Conservation (phyloP, 2,329 filamentous ascomycete genomes). For the Ilyonectria destructans region DNA sequence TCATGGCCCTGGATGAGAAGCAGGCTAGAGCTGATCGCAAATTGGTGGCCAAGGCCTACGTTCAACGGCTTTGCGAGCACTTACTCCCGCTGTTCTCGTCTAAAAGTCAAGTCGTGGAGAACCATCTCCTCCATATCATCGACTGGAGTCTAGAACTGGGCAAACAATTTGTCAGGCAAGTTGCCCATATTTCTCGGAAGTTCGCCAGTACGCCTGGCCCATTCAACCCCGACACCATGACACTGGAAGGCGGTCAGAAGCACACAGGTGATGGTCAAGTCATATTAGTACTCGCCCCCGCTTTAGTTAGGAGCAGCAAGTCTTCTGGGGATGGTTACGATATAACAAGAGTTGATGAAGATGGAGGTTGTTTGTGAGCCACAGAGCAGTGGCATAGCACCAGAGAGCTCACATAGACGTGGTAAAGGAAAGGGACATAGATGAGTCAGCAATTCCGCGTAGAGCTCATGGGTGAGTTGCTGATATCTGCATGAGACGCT, state of each 20-base stretch:
- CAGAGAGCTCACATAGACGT: too few relatives aligned
- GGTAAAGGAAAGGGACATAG: too few relatives aligned
- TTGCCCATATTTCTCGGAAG: neutral
- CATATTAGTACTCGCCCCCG: neutral
- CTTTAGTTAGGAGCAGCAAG: neutral
- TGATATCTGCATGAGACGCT: too few relatives aligned
- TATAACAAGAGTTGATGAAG: neutral
- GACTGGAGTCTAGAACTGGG: neutral
- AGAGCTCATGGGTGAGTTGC: too few relatives aligned
- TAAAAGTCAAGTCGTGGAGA: neutral
- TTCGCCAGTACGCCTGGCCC: neutral
- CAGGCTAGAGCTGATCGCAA: neutral
- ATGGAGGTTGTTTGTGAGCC: neutral
- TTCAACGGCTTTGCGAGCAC: neutral
- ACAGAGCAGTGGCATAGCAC: too few relatives aligned
- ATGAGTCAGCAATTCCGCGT: too few relatives aligned
- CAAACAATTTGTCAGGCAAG: neutral
- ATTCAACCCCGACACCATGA: neutral
- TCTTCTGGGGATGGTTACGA: neutral
- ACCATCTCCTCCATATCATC: neutral
- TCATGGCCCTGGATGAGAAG: neutral
- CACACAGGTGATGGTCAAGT: neutral
- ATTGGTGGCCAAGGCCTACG: neutral
- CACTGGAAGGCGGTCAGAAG: neutral
- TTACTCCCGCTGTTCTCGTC: neutral